phyloP scores from a whole-genome alignment of 2,329 filamentous ascomycete genomes.

The Calcarisporium arbuscula region DNA sequence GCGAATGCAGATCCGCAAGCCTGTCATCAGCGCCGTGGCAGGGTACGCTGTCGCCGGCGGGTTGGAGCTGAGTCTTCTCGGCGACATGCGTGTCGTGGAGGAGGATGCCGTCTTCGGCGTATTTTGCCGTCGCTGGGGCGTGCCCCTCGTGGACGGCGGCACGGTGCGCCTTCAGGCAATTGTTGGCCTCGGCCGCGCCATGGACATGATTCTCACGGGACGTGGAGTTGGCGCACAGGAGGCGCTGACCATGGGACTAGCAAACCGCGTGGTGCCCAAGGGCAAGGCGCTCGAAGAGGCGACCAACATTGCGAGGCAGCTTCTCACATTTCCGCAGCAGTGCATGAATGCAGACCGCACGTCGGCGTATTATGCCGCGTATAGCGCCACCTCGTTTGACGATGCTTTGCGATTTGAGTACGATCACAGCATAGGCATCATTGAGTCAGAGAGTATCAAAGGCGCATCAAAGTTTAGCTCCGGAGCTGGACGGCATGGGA shows the following conservation, averaged over 20 bases:
- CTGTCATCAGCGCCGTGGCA: constrained; percentile 43
- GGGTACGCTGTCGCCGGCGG: constrained; percentile 48
- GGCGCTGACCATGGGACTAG: constrained; percentile 44
- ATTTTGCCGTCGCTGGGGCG: constrained; percentile 42
- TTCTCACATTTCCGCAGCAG: constrained; percentile 43
- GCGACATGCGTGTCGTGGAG: constrained; percentile 46
- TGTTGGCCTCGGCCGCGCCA: constrained; percentile 43
- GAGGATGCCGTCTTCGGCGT: constrained; percentile 48
- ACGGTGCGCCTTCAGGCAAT: constrained; percentile 46
- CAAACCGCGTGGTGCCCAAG: constrained; percentile 44
- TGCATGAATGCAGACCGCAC: constrained; percentile 46
- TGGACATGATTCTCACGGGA: constrained; percentile 53
- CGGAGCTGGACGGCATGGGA: constrained; percentile 6
- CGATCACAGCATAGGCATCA: constrained; percentile 32
- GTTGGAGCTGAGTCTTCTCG: constrained; percentile 45
- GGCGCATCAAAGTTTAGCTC: constrained; percentile 13
- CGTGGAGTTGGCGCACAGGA: constrained; percentile 40
- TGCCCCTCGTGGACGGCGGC: constrained; percentile 31
- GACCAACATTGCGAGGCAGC: constrained; percentile 35
- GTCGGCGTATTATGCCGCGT: constrained; percentile 43
- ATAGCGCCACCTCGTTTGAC: constrained; percentile 39
- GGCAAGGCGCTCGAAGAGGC: constrained; percentile 45
- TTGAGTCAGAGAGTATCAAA: constrained; percentile 34
- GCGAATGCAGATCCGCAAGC: constrained; percentile 42
- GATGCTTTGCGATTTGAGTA: constrained; percentile 45